A percentile compares a stretch with the other conserved stretches of the same genome.
phyloP scores from a whole-genome alignment of 371 early-diverging fungal species.

The Lichtheimia hyalospora region DNA sequence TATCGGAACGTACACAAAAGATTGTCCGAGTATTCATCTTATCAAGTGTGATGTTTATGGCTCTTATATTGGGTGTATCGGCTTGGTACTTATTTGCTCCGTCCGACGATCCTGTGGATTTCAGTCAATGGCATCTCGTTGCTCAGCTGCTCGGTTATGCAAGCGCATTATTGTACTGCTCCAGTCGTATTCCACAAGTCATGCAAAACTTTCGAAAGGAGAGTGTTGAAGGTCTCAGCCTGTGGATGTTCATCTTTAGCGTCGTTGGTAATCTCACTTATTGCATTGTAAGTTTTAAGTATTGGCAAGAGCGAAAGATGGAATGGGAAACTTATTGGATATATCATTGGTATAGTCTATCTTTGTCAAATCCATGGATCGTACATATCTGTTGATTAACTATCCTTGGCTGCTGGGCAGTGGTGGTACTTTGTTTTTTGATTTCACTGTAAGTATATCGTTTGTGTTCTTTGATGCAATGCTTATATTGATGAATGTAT shows the following conservation, averaged over 20 bases:
- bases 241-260: slow-evolving; percentile 81
- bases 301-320: too few species aligned
- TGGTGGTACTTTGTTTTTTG: slow-evolving; percentile 65
- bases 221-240: slow-evolving; percentile 74
- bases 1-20: not conserved
- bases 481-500: not conserved
- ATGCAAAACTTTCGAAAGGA: slow-evolving; percentile 70
- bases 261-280: slow-evolving; percentile 82
- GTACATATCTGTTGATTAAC: slow-evolving; percentile 59
- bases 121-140: slow-evolving; percentile 30
- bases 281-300: slow-evolving; percentile 36
- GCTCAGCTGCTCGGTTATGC: slow-evolving; percentile 55
- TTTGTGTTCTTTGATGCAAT: not conserved
- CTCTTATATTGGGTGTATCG: slow-evolving; percentile 17
- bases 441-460: slow-evolving; percentile 45
- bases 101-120: slow-evolving; percentile 24
- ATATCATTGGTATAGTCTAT: slow-evolving; percentile 49
- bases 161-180: slow-evolving; percentile 58
- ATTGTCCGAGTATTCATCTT: slow-evolving; percentile 25
- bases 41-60: slow-evolving; percentile 19
- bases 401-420: slow-evolving; percentile 74
- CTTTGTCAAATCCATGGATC: slow-evolving; percentile 61
- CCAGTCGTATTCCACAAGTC: slow-evolving; percentile 81
- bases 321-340: too few species aligned
- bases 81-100: slow-evolving; percentile 22